Evolutionary conservation across 2,329 filamentous ascomycete species (phyloP), one percentile per base, ranked within the genome.

Genomic region (Calonectria fujianensis): DNA sequence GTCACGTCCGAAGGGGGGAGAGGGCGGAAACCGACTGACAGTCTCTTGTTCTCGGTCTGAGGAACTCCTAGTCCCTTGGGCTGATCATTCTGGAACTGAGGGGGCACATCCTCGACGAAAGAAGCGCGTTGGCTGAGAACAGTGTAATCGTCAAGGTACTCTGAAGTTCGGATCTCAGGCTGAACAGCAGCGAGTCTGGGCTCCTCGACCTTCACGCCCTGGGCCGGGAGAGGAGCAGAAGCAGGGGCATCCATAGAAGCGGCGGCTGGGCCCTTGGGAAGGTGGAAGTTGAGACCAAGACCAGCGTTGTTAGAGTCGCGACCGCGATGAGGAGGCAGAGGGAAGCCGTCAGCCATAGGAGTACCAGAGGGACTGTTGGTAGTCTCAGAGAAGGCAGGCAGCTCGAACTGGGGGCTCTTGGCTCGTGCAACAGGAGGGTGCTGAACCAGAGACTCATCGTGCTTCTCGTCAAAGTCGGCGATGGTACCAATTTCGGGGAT

Each of bases 1-100:
- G 89, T 90, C 70, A 95, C 92, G 77, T 98, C 94, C 82, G 96
- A 93, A 45, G 96, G 95, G 7, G 97, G 97, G 76, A 99, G 89
- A 29, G 97, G 97, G 20, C 97, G 94, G 84, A 98, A 90, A 35
- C 92, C 92, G 59, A 94, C 90, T 1, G 93, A 94, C n/a, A 94
- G 84, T 72, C 93, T 89, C 75, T 90, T 90, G 80, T 86, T 88
- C 73, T 91, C 86, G 74, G 89, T 86, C 20, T 87, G 86, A 2
- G 92, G 91, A 61, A 93, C 88, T 66, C 87, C 89, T 9, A 94
- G 86, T 1, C 82, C 84, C 16, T 82, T 78, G 20, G 77, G 77
- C 52, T 82, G 78, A n/a, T 82, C 77, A 57, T 82, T 80, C 32
- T 70, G 57, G 37, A 70, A 31, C 13, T 52, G 45, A 4, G 66